These are phyloP conservation scores for Magnaporthales sp. DNA, from an alignment of 2,329 filamentous ascomycete genomes.

Conservation along the genomic window DNA sequence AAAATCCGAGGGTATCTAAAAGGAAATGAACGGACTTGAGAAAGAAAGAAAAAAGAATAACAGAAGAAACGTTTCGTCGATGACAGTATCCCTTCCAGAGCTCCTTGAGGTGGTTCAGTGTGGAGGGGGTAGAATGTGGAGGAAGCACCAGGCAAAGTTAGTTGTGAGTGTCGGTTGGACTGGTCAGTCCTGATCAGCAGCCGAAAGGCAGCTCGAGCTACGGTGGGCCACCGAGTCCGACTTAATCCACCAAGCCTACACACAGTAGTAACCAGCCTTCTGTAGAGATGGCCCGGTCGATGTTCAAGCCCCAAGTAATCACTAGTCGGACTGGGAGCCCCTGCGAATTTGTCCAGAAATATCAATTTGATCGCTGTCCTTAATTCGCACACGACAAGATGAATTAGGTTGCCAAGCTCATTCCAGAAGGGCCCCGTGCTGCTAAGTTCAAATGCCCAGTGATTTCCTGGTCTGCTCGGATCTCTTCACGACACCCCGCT, in stretches of 20 bases:
- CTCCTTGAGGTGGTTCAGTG: conserved; percentile 9
- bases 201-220: not conserved
- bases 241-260: not conserved
- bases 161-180: conserved; percentile 1
- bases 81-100: conserved; percentile 17
- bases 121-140: conserved; percentile 17
- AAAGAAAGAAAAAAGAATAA: conserved; percentile 9
- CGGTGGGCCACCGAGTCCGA: not conserved
- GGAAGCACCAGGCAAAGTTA: not conserved
- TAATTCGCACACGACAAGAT: not conserved
- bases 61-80: conserved; percentile 14
- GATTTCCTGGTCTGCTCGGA: not conserved
- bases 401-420: not conserved
- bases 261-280: conserved; percentile 1
- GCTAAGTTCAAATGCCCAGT: not conserved
- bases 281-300: not conserved
- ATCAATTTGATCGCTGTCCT: not conserved
- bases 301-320: not conserved
- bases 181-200: not conserved
- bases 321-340: not conserved
- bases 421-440: not conserved
- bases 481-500: not conserved
- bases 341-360: not conserved
- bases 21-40: conserved; percentile 4
- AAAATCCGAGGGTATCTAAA: conserved; percentile 26